These are phyloP conservation scores for Rubia occidens DNA, from an alignment of 305 asterid genomes.

Conservation along the genomic window DNA sequence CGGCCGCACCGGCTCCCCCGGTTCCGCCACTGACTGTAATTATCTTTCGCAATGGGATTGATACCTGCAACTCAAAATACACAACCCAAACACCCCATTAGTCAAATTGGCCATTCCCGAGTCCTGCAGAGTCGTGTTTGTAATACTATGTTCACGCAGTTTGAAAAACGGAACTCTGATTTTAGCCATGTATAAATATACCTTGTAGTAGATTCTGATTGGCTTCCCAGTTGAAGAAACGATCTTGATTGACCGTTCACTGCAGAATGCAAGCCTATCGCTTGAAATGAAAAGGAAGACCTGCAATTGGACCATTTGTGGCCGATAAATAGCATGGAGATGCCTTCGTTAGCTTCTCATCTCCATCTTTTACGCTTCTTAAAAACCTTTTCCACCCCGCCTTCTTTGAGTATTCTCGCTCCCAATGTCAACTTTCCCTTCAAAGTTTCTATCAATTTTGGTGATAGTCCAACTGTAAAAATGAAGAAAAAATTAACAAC, in stretches of 20 bases:
- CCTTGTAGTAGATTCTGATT: constrained; percentile 41
- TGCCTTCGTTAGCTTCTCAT: constrained; percentile 44
- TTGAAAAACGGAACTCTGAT: too few species aligned
- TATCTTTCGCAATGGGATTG: constrained; percentile 6
- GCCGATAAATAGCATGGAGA: constrained; percentile 55
- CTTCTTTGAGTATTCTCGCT: constrained; percentile 48
- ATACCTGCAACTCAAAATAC: background rate
- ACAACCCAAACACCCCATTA: too few species aligned
- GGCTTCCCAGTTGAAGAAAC: constrained; percentile 24
- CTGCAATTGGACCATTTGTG: constrained; percentile 57
- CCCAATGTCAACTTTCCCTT: constrained; percentile 22
- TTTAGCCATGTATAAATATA: background rate
- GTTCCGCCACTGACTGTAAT: background rate
- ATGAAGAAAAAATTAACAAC: too few species aligned
- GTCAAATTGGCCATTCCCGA: too few species aligned
- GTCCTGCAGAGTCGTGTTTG: background rate
- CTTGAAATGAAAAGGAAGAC: constrained; percentile 46
- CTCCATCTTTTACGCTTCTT: constrained; percentile 27
- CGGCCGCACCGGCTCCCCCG: too few species aligned
- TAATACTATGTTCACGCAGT: background rate
- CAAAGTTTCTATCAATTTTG: constrained; percentile 34
- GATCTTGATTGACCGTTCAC: constrained; percentile 41
- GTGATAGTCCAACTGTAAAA: constrained; percentile 37
- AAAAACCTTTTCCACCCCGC: constrained; percentile 49
- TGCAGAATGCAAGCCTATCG: constrained; percentile 47